Conservation (phyloP, 345 rosid species). For the Melaleuca quinquenervia region DNA sequence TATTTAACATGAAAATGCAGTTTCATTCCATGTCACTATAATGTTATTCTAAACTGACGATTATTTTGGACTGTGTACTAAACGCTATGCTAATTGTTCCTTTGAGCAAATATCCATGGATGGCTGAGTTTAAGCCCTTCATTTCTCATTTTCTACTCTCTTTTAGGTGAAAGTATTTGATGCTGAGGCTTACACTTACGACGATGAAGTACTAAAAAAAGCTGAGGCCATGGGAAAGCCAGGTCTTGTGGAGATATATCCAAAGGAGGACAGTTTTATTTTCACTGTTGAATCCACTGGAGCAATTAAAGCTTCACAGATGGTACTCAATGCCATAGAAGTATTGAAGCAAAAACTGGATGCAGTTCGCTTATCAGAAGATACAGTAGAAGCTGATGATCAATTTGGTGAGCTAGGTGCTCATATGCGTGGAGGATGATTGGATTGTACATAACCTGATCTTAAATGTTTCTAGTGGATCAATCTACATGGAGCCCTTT, state of each 20-base stretch:
- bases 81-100: not conserved
- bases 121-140: not conserved
- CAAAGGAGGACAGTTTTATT: slow-evolving; percentile 77
- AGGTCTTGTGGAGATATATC: slow-evolving; percentile 75
- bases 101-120: not conserved
- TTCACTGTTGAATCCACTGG: slow-evolving; percentile 95
- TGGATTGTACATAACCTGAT: not conserved
- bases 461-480: not conserved
- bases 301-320: slow-evolving; percentile 80
- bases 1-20: not conserved
- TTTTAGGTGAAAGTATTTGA: slow-evolving; percentile 69
- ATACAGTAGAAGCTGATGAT: slow-evolving; percentile 4
- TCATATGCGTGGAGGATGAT: not conserved
- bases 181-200: slow-evolving; percentile 86
- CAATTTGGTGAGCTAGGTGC: not conserved
- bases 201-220: slow-evolving; percentile 90
- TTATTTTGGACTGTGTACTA: not conserved
- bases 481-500: not conserved
- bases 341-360: slow-evolving; percentile 67
- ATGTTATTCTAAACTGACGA: not conserved
- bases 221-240: slow-evolving; percentile 90
- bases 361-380: not conserved
- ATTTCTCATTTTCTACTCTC: not conserved
- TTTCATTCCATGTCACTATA: not conserved
- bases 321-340: slow-evolving; percentile 84